A percentile compares a stretch with the other conserved stretches of the same genome.
Conservation (phyloP, 805 yeast species). For the Hanseniaspora mollemarum region DNA sequence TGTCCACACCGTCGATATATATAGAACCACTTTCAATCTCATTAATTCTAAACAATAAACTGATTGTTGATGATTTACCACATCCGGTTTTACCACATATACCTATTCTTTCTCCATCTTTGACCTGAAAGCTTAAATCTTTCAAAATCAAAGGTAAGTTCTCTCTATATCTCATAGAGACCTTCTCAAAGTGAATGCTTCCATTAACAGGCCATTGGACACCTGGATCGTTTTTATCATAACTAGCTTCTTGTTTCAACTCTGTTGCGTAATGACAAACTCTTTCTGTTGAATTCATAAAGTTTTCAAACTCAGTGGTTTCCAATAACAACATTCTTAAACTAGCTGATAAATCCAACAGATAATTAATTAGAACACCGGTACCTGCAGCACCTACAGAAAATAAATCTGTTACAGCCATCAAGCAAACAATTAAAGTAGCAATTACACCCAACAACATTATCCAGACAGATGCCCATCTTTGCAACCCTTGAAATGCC, state of each 20-base stretch:
- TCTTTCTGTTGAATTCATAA: conserved; percentile 55
- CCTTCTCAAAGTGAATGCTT: conserved; percentile 42
- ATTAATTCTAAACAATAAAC: conserved; percentile 54
- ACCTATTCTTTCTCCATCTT: conserved; percentile 48
- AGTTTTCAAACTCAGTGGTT: conserved; percentile 53
- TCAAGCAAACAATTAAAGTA: conserved; percentile 43
- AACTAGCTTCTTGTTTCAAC: conserved; percentile 58
- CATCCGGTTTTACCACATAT: conserved; percentile 64
- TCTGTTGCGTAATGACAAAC: conserved; percentile 52
- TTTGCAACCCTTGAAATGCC: conserved; percentile 51
- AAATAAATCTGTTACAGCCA: conserved; percentile 53
- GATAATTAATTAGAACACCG: conserved; percentile 59
- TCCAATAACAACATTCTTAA: conserved; percentile 51
- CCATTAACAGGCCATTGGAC: conserved; percentile 50
- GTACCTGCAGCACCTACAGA: conserved; percentile 47
- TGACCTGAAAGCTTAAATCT: conserved; percentile 38
- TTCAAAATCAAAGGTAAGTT: conserved; percentile 57
- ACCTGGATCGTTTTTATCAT: conserved; percentile 36
- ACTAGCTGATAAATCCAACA: conserved; percentile 43
- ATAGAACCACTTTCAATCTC: conserved; percentile 48
- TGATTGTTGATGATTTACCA: conserved; percentile 67
- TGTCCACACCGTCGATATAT: conserved; percentile 58
- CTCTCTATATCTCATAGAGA: conserved; percentile 51
- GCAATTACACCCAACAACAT: conserved; percentile 44
- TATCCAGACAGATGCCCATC: conserved; percentile 58